These are phyloP conservation scores for Trypanosoma vivax DNA, from an alignment of 208 protist species.

Conservation along the genomic window DNA sequence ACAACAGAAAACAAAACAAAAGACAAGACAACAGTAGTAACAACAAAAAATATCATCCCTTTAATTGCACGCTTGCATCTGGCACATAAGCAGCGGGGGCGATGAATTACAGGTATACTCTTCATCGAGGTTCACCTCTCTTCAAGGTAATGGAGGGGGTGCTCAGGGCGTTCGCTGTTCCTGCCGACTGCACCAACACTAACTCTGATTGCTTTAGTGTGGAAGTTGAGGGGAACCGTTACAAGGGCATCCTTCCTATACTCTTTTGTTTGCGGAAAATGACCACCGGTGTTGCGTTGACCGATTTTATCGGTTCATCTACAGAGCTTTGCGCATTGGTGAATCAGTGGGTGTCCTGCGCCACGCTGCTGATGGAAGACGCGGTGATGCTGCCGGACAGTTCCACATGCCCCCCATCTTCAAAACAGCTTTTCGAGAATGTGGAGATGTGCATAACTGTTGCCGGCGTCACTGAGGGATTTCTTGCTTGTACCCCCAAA, in stretches of 20 bases:
- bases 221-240: background rate
- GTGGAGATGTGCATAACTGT: constrained; percentile 38
- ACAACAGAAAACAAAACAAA: too few species aligned
- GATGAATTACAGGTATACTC: constrained; percentile 19
- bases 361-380: constrained; percentile 26
- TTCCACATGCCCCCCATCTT: constrained; percentile 19
- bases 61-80: too few species aligned
- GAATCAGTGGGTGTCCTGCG: constrained; percentile 53
- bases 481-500: constrained; percentile 35
- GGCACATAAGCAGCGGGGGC: too few species aligned
- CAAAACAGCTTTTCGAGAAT: constrained; percentile 34
- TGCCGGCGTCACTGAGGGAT: constrained; percentile 20
- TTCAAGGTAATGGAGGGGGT: constrained; percentile 8
- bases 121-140: constrained; percentile 22
- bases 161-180: constrained; percentile 19
- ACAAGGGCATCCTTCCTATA: constrained; percentile 17
- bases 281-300: constrained; percentile 1
- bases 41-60: too few species aligned
- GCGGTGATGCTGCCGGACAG: background rate
- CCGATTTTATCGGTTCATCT: constrained; percentile 21
- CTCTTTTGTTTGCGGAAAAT: constrained; percentile 8
- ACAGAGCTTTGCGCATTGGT: constrained; percentile 22
- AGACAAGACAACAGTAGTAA: too few species aligned
- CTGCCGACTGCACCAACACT: constrained; percentile 4
- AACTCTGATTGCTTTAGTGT: constrained; percentile 16